These are phyloP conservation scores for Aspergillus nanangensis DNA, from an alignment of 495 filamentous ascomycete species.

Conservation along the genomic window DNA sequence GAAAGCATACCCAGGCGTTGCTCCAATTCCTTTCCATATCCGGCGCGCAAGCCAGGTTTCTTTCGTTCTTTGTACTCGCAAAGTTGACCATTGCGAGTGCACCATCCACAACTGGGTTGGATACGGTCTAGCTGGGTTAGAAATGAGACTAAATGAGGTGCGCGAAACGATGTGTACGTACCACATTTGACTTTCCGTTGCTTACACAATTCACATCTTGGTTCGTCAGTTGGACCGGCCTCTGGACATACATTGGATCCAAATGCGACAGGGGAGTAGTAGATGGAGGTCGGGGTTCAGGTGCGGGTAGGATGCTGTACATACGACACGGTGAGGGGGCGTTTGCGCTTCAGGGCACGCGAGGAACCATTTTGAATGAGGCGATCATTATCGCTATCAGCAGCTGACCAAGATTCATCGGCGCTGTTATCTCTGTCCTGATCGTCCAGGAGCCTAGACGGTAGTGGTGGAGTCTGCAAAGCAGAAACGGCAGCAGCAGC, in stretches of 20 bases:
- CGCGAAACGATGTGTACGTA: constrained; percentile 16
- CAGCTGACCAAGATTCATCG: constrained; percentile 34
- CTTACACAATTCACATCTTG: constrained; percentile 76
- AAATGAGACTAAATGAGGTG: background rate
- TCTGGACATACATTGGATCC: no score
- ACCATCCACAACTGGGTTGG: constrained; percentile 87
- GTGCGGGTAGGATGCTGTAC: constrained; percentile 13
- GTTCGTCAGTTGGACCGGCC: constrained; percentile 16
- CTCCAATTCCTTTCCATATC: constrained; percentile 85
- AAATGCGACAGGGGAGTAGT: no score
- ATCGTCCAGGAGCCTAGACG: constrained; percentile 15
- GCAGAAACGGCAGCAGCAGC: constrained; percentile 17
- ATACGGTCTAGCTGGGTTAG: constrained; percentile 49
- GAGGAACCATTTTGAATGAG: constrained; percentile 25
- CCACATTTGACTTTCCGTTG: constrained; percentile 81
- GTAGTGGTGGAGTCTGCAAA: constrained; percentile 22
- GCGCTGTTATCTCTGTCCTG: constrained; percentile 31
- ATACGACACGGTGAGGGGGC: constrained; percentile 43
- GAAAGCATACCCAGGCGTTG: constrained; percentile 55
- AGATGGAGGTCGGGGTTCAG: no score
- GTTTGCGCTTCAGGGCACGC: constrained; percentile 38
- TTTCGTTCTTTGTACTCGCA: constrained; percentile 86
- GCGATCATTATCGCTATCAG: constrained; percentile 34
- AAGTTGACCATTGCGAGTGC: constrained; percentile 65
- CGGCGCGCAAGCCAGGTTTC: constrained; percentile 78